Evolutionary conservation across 192 early-diverging fungal genomes (phyloP), one percentile per base, ranked within the genome.

Genomic region (Oehlia diaphana): DNA sequence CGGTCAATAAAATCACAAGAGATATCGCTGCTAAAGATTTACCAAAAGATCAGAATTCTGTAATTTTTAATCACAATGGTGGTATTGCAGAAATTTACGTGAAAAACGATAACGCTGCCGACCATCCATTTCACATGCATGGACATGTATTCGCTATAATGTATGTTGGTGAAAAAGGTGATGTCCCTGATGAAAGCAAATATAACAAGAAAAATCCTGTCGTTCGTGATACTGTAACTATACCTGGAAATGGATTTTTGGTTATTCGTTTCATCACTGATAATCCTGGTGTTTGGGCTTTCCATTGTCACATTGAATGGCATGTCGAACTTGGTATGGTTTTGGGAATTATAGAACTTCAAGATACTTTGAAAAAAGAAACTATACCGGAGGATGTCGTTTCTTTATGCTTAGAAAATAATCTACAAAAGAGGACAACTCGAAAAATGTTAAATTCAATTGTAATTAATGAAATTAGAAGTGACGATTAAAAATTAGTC

Each of bases 261-360:
- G 65, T 75, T 19, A 12, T 82, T 58, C 68, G 79, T 7, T 81
- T 82, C 42, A 31, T 68, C 8, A 61, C 21, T 44, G 80, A 87
- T 39, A 86, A 84, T 47, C 82, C 86, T 2, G 86, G 86, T 13
- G 28, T 85, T 62, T 86, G 85, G 83, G 44, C 69, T 5, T 81
- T 86, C 39, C 85, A 86, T 78, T 86, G 83, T 58, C 86, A 87
- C 28, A 87, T 87, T n/a, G 81, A 84, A 19, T 81, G 87, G 70
- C 88, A 89, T n/a, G 71, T 87, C 61, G 84, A 80, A 23, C 78
- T 79, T 26, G 86, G 84, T 4, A 72, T 87, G n/a, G 50, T 82
- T 70, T 31, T 83, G 2, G 81, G 84, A 76, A 79, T 87, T 64
- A 39, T 80, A 10, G 63, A 64, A 12, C 44, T 47, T 47, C 44